These are phyloP conservation scores for Boletus fagicola DNA, from an alignment of 768 basidiomycete species.

Conservation along the genomic window DNA sequence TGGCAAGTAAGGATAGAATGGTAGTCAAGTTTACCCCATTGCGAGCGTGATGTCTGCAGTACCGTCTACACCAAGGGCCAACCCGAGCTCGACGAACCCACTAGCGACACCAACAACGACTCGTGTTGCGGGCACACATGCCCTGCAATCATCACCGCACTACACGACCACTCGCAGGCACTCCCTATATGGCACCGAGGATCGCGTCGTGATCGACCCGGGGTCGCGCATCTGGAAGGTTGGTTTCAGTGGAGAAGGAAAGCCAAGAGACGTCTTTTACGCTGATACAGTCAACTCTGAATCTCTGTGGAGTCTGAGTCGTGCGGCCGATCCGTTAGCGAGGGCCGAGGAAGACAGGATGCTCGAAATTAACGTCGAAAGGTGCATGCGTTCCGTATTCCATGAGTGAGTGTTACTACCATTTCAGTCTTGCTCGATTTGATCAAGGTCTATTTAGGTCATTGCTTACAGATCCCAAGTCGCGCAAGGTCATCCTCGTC, in stretches of 20 bases:
- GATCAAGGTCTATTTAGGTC: slow-evolving; percentile 51
- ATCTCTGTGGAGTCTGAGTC: slow-evolving; percentile 60
- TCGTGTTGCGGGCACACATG: slow-evolving; percentile 45
- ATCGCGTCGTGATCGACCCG: slow-evolving; percentile 91
- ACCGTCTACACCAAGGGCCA: slow-evolving; percentile 34
- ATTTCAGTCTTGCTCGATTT: slow-evolving; percentile 10
- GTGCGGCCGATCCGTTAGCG: slow-evolving; percentile 51
- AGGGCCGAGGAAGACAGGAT: slow-evolving; percentile 73
- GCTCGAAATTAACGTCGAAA: slow-evolving; percentile 67
- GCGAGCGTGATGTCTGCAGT: slow-evolving; percentile 31
- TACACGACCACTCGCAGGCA: slow-evolving; percentile 84
- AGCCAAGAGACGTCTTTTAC: slow-evolving; percentile 84
- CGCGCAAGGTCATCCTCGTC: slow-evolving; percentile 89
- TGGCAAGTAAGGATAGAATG: neutral
- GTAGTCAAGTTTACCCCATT: neutral
- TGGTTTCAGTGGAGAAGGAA: slow-evolving; percentile 94
- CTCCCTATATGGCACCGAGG: slow-evolving; percentile 95
- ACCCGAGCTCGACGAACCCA: slow-evolving; percentile 17
- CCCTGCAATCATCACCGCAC: slow-evolving; percentile 75
- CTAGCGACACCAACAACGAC: slow-evolving; percentile 57
- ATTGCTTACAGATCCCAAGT: slow-evolving; percentile 90
- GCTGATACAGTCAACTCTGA: slow-evolving; percentile 43
- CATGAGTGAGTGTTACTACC: slow-evolving; percentile 59
- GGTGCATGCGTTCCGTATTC: slow-evolving; percentile 72
- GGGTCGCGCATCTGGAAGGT: slow-evolving; percentile 96